A percentile compares a stretch with the other conserved stretches of the same genome.
These are phyloP conservation scores for Francoa sonchifolia DNA, from an alignment of 441 rosid genomes.

Conservation along the genomic window DNA sequence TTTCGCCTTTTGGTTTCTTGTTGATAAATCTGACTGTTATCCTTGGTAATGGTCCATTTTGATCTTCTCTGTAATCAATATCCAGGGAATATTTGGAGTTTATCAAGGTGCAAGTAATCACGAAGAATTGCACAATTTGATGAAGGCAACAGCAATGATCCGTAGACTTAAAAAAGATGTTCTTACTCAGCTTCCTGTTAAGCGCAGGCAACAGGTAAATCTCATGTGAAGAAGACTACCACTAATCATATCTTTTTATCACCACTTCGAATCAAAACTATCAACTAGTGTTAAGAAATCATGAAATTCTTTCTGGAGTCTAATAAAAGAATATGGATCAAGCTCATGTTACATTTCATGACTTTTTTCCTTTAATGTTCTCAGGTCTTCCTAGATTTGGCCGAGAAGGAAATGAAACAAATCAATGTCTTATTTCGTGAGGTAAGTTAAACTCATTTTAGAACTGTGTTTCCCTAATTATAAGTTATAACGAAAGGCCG, in stretches of 20 bases:
- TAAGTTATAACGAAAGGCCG: no score
- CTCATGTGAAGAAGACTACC: no score
- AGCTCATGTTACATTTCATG: not conserved
- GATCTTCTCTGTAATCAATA: slow-evolving; percentile 14
- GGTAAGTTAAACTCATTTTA: no score
- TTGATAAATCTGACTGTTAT: slow-evolving; percentile 1
- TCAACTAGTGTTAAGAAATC: no score
- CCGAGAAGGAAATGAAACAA: slow-evolving; percentile 66
- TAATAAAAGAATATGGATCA: no score
- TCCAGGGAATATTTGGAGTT: slow-evolving; percentile 69
- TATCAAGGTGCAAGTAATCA: slow-evolving; percentile 98
- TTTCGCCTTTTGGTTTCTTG: no score
- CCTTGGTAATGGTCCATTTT: slow-evolving; percentile 6
- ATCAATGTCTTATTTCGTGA: slow-evolving; percentile 73
- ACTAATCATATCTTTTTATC: no score
- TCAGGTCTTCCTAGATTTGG: slow-evolving; percentile 85
- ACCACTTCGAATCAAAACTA: no score
- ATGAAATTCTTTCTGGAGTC: no score
- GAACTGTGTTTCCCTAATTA: no score
- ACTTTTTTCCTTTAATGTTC: slow-evolving; percentile 7
- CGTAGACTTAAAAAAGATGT: slow-evolving; percentile 94
- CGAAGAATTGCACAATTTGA: slow-evolving; percentile 93
- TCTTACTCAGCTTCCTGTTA: slow-evolving; percentile 74
- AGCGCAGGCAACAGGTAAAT: slow-evolving; percentile 88
- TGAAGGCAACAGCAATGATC: slow-evolving; percentile 96